These are phyloP conservation scores for Chlorella sp. DNA, from an alignment of 139 green algal genomes.

Conservation along the genomic window DNA sequence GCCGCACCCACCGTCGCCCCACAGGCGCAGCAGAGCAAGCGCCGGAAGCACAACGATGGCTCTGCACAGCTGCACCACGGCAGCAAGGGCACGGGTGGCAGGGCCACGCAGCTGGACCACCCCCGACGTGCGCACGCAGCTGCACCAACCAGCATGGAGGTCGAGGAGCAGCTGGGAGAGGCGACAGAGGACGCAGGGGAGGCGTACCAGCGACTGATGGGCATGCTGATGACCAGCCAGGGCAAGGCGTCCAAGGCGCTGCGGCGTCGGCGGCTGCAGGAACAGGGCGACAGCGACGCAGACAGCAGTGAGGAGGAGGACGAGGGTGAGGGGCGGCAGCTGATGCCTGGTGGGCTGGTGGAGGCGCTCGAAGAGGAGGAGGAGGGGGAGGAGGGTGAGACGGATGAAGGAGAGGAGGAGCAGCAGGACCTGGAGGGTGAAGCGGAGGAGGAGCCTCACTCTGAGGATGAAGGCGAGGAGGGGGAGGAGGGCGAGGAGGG, in stretches of 20 bases:
- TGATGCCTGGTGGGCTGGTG: background rate
- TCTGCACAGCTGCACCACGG: no score
- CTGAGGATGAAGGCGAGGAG: background rate
- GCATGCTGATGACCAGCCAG: slow-evolving; percentile 13
- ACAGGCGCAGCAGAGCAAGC: no score
- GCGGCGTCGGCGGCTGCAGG: background rate
- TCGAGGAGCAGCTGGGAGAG: no score
- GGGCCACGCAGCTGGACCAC: no score
- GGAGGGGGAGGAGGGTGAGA: slow-evolving; percentile 1
- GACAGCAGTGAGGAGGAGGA: slow-evolving; percentile 3
- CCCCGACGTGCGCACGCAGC: no score
- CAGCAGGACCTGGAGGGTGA: background rate
- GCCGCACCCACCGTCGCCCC: no score
- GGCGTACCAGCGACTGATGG: slow-evolving; percentile 17
- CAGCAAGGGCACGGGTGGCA: no score
- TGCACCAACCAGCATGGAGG: no score
- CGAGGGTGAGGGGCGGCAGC: background rate
- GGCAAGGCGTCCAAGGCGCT: background rate
- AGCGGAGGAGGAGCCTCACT: background rate
- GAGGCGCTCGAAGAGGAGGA: background rate
- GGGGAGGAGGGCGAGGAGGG: background rate
- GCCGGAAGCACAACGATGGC: no score
- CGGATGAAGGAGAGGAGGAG: background rate
- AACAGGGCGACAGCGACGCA: background rate
- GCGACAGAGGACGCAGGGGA: no score